Conservation (phyloP, 495 filamentous ascomycete species). For the Lepraria neglecta region DNA sequence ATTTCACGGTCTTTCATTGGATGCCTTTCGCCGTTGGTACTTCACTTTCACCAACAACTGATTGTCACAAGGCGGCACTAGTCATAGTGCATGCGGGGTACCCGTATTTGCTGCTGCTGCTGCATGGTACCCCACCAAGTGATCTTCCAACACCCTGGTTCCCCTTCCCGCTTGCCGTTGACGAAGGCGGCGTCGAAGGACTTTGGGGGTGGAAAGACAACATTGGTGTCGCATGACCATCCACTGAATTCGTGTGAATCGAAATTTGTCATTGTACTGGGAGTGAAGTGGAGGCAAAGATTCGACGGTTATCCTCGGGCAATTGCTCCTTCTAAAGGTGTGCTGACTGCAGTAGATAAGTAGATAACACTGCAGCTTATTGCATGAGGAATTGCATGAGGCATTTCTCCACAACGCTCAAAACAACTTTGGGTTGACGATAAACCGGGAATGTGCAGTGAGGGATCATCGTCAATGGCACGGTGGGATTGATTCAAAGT, state of each 20-base stretch:
- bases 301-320: background rate
- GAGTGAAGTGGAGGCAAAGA: background rate
- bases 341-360: background rate
- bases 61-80: background rate
- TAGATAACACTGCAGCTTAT: too few species aligned
- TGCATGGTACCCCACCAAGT: background rate
- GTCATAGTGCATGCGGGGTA: slow-evolving; percentile 11
- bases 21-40: background rate
- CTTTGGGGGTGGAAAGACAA: background rate
- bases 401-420: background rate
- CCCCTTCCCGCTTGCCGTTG: background rate
- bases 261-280: background rate
- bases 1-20: background rate
- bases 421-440: background rate
- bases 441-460: background rate
- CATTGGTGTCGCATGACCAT: background rate
- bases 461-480: slow-evolving; percentile 1
- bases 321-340: background rate
- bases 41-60: background rate
- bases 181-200: background rate
- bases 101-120: background rate
- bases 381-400: background rate
- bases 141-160: too few species aligned
- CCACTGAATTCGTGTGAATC: background rate
- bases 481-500: background rate